These are phyloP conservation scores for Ganoderma sinense DNA, from an alignment of 1,284 basidiomycete genomes.

Conservation along the genomic window DNA sequence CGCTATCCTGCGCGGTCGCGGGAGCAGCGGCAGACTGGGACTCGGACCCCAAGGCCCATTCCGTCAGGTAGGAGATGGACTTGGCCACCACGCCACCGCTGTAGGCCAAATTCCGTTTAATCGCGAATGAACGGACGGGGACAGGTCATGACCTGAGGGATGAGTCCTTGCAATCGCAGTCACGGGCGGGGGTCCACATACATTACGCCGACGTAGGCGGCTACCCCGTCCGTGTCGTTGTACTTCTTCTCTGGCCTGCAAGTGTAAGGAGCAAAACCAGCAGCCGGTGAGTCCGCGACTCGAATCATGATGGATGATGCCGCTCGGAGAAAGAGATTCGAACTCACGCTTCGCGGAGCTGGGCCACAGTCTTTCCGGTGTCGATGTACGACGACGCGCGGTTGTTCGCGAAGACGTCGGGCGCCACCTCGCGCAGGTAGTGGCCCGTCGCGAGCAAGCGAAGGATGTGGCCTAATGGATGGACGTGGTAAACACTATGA, in stretches of 20 bases:
- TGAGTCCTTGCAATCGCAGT: neutral
- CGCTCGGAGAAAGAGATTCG: no score
- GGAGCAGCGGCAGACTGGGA: no score
- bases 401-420: constrained; percentile 43
- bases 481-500: neutral
- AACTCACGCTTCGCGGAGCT: constrained; percentile 43
- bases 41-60: constrained; percentile 24
- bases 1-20: no score
- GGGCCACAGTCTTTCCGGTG: constrained; percentile 58
- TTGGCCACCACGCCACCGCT: constrained; percentile 25
- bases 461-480: constrained; percentile 33
- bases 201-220: constrained; percentile 29
- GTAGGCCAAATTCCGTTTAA: constrained; percentile 23
- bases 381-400: constrained; percentile 50
- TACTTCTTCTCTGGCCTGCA: constrained; percentile 34
- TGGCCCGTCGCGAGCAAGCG: constrained; percentile 40
- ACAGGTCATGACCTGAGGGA: neutral
- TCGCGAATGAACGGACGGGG: no score
- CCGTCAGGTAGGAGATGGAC: constrained; percentile 22
- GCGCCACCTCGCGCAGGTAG: constrained; percentile 38
- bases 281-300: neutral
- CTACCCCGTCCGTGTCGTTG: constrained; percentile 35
- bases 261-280: neutral
- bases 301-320: neutral
- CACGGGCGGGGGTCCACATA: neutral